phyloP scores from a whole-genome alignment of 257 asterid species.

The Nicotiana noctiflora region DNA sequence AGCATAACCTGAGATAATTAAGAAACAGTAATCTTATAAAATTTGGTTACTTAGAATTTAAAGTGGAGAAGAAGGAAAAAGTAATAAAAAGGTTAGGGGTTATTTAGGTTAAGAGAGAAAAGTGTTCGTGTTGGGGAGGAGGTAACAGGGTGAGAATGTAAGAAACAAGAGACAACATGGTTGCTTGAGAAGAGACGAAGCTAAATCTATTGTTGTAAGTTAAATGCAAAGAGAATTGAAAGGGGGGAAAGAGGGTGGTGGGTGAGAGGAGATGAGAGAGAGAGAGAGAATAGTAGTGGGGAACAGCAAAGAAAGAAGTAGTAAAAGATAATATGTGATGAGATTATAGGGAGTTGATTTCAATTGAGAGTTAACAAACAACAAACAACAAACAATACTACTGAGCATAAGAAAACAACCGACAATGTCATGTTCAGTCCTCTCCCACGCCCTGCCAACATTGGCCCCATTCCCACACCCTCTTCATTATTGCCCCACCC shows the following conservation, averaged over 20 bases:
- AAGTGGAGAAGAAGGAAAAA: background rate
- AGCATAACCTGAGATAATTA: background rate
- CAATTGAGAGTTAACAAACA: too few species aligned
- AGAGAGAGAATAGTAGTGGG: slow-evolving; percentile 5
- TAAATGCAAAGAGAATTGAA: background rate
- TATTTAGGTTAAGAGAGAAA: background rate
- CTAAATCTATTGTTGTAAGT: background rate
- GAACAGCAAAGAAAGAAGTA: background rate
- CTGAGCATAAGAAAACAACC: slow-evolving; percentile 57
- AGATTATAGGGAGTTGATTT: slow-evolving; percentile 11
- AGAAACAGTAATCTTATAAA: background rate
- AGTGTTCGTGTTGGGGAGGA: slow-evolving; percentile 44
- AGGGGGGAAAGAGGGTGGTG: background rate
- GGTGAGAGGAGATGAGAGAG: background rate
- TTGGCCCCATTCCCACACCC: slow-evolving; percentile 45
- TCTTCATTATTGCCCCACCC: slow-evolving; percentile 52
- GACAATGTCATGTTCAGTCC: slow-evolving; percentile 99
- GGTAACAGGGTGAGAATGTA: slow-evolving; percentile 63
- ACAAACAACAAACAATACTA: slow-evolving; percentile 6
- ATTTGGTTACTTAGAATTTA: background rate
- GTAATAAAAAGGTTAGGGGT: background rate
- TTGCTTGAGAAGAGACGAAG: slow-evolving; percentile 49
- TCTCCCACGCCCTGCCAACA: slow-evolving; percentile 99
- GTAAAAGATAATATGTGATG: slow-evolving; percentile 10
- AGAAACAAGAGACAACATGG: slow-evolving; percentile 97